A percentile compares a stretch with the other conserved stretches of the same genome.
These are phyloP conservation scores for Collybia mongolica DNA, from an alignment of 768 basidiomycete species.

Conservation along the genomic window DNA sequence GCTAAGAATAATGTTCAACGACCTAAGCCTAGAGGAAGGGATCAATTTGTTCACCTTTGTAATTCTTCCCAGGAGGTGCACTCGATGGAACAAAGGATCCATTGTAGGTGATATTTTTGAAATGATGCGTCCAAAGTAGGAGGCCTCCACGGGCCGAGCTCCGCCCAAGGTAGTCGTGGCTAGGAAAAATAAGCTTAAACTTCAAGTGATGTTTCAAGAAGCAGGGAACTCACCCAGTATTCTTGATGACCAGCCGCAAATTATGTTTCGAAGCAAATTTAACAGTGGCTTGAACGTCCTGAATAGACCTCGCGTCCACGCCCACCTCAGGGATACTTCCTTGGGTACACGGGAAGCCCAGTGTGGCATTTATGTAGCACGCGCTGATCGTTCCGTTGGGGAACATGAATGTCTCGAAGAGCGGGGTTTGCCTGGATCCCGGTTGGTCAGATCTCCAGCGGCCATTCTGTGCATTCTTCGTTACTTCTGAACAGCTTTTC, in stretches of 20 bases:
- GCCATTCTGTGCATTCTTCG: conserved; percentile 26
- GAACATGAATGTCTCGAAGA: conserved; percentile 28
- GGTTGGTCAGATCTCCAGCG: conserved; percentile 39
- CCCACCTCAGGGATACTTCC: conserved; percentile 41
- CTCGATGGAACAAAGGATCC: conserved; percentile 30
- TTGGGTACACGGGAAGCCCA: conserved; percentile 39
- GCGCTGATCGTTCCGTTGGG: conserved; percentile 45
- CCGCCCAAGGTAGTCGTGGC: conserved; percentile 43
- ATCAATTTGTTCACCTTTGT: conserved; percentile 11
- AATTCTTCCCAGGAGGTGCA: conserved; percentile 16
- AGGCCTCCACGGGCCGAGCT: conserved; percentile 39
- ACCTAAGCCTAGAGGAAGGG: background rate
- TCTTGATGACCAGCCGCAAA: conserved; percentile 34
- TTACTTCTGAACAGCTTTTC: conserved; percentile 36
- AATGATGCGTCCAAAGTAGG: conserved; percentile 38
- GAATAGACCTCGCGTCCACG: conserved; percentile 34
- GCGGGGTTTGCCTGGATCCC: conserved; percentile 35
- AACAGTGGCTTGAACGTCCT: conserved; percentile 38
- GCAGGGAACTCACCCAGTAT: conserved; percentile 23
- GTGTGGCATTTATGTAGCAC: conserved; percentile 47
- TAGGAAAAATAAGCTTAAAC: conserved; percentile 17
- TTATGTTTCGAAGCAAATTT: conserved; percentile 34
- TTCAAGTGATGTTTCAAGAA: background rate
- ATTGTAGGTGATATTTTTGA: conserved; percentile 31
- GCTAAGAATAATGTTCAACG: conserved; percentile 11